These are phyloP conservation scores for Tetrahymena elliotti DNA, from an alignment of 73 alveolate genomes.

Conservation along the genomic window DNA sequence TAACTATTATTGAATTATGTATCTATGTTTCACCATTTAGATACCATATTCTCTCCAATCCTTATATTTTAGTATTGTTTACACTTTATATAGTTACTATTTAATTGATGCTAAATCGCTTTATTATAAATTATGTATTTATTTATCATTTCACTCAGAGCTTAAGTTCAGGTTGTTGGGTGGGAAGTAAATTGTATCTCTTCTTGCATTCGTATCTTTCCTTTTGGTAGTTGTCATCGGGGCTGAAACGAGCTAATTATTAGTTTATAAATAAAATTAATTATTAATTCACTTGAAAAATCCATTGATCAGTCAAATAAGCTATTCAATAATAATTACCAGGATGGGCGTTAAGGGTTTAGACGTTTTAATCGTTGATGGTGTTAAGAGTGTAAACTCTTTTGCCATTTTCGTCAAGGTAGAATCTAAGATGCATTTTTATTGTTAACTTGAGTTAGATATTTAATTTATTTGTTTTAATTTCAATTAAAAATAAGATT, in stretches of 20 bases:
- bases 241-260: conserved; percentile 57
- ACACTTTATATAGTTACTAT: not conserved
- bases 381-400: conserved; percentile 72
- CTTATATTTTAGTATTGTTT: not conserved
- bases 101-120: not conserved
- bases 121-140: not conserved
- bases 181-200: conserved; percentile 62
- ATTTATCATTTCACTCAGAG: conserved; percentile 27
- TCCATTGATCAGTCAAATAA: not conserved
- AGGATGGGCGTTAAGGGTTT: conserved; percentile 76
- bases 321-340: conserved; percentile 3
- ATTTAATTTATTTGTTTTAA: not conserved
- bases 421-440: conserved; percentile 68
- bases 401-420: conserved; percentile 56
- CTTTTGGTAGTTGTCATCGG: conserved; percentile 70
- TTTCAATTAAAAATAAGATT: not conserved
- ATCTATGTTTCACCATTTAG: not conserved
- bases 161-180: conserved; percentile 56
- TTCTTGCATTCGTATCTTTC: conserved; percentile 74
- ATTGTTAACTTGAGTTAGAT: not conserved
- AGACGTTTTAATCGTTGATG: conserved; percentile 48
- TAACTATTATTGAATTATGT: not conserved
- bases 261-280: not conserved
- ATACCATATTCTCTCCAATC: not conserved
- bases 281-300: not conserved